Conservation (phyloP, 148 eudicot species). For the Fallopia convolvulus region DNA sequence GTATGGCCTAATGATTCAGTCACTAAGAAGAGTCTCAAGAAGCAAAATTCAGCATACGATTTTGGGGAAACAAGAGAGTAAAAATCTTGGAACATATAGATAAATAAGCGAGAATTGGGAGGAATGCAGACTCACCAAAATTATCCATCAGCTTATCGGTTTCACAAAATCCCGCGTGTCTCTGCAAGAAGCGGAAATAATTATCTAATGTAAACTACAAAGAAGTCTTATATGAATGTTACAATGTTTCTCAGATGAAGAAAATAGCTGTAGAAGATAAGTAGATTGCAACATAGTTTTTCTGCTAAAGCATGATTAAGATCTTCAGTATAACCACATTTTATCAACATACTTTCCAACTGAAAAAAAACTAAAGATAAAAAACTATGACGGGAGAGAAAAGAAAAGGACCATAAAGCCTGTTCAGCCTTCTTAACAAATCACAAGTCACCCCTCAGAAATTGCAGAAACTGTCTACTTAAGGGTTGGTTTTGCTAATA, state of each 20-base stretch:
- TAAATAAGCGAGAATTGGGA: background rate
- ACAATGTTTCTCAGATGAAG: background rate
- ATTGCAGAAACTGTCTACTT: background rate
- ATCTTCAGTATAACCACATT: background rate
- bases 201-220: background rate
- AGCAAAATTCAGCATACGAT: background rate
- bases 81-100: background rate
- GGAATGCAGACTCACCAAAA: slow-evolving; percentile 29
- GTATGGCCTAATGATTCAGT: background rate
- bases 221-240: background rate
- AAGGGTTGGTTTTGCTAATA: background rate
- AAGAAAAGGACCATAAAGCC: background rate
- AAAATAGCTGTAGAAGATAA: background rate
- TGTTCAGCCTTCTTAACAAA: background rate
- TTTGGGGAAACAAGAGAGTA: background rate
- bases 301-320: background rate
- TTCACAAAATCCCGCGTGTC: slow-evolving; percentile 48
- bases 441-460: background rate
- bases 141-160: slow-evolving; percentile 28
- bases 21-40: background rate
- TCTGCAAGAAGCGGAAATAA: slow-evolving; percentile 26
- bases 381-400: background rate
- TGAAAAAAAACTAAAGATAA: background rate
- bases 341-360: background rate
- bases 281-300: background rate